These are phyloP conservation scores for Escallonia herrerae DNA, from an alignment of 129 eudicot species.

Conservation along the genomic window DNA sequence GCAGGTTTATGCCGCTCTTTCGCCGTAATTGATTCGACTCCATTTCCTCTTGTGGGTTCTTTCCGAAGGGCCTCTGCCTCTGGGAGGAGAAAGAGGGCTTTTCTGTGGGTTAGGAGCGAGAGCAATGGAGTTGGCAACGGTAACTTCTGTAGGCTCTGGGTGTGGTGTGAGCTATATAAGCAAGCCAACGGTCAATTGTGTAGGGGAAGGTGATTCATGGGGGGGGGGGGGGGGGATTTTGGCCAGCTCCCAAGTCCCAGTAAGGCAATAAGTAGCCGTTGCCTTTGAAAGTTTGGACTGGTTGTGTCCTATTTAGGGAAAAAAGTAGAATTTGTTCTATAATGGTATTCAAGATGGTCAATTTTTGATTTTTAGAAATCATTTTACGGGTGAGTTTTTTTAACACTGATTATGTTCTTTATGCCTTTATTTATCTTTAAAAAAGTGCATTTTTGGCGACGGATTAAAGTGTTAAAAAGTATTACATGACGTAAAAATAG, in stretches of 20 bases:
- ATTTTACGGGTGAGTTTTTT: neutral
- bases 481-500: too few species aligned
- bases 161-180: slow-evolving; percentile 5
- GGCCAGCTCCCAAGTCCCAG: neutral
- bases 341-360: too few species aligned
- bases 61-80: neutral
- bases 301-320: too few species aligned
- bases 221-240: neutral
- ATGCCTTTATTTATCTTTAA: too few species aligned
- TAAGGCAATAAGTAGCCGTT: slow-evolving; percentile 9
- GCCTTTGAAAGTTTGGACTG: neutral
- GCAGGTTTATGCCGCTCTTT: slow-evolving; percentile 92
- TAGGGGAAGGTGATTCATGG: neutral
- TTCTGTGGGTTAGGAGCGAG: slow-evolving; percentile 23
- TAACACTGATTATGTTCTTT: neutral
- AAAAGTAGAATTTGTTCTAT: too few species aligned
- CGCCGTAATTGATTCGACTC: slow-evolving; percentile 64
- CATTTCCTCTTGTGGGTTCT: slow-evolving; percentile 21
- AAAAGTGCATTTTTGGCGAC: too few species aligned
- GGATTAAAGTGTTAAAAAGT: too few species aligned
- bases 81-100: slow-evolving; percentile 17
- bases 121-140: slow-evolving; percentile 30
- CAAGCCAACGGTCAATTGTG: slow-evolving; percentile 9
- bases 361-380: too few species aligned
- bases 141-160: slow-evolving; percentile 34